Evolutionary conservation across 2,329 filamentous ascomycete species (phyloP), one percentile per base, ranked within the genome.

Genomic region (Alternaria triticimaculans): DNA sequence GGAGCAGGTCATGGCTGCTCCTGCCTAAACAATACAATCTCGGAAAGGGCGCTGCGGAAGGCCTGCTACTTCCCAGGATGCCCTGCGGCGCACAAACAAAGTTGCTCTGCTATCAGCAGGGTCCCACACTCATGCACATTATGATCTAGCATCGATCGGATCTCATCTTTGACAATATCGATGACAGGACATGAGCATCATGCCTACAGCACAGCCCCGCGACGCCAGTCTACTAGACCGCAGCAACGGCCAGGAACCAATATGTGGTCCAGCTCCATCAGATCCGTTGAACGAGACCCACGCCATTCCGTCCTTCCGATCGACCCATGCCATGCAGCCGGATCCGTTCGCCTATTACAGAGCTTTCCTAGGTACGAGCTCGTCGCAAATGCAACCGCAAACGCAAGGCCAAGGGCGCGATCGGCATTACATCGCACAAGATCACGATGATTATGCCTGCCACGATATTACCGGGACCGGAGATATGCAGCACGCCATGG

Each of bases 301-400:
- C 26, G 53, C 55, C 37, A 55, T 30, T 37, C 60, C 44, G 57
- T 60, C 59, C 30, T 44, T 23, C 62, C 59, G 58, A 18, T 57
- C 44, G 23, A 55, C 23, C 33, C 60, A 59, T 54, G 60, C 62
- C 55, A 53, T 49, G 41, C 51, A 46, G 26, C 66, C 64, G 25
- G 68, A 74, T 65, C 62, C 69, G 23, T 71, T 70, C 54, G 54
- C 68, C 64, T 69, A 70, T 64, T 69, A 69, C 70, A 70, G 63
- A 51, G 63, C 67, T 23, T 67, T 72, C 21, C 20, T 65, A 23
- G 57, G 62, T 45, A 68, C 64, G 56, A 30, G 18, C 41, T 59
- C 48, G 15, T 54, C 48, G 49, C 60, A 25, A 20, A 21, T 48
- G 11, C 54, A 23, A 25, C 54, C 43, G 54, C 54, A 30, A 21